A percentile compares a stretch with the other conserved stretches of the same genome.
Conservation (phyloP, 2,329 filamentous ascomycete genomes). For the Aspergillus flavus region DNA sequence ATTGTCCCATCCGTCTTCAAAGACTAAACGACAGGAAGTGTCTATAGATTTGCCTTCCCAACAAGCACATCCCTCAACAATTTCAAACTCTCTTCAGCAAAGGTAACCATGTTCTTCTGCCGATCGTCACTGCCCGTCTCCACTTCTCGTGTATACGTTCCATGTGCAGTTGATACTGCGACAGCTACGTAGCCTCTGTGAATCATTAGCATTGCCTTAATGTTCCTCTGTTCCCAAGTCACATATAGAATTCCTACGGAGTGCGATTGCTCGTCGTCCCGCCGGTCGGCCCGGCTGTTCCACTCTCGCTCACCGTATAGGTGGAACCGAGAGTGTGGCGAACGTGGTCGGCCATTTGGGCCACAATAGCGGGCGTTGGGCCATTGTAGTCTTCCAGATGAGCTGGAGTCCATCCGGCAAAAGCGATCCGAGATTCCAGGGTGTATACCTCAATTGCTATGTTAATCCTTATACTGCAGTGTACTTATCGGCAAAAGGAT, state of each 20-base stretch:
- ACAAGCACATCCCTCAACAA: conserved; percentile 60
- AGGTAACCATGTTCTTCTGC: conserved; percentile 64
- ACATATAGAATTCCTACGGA: conserved; percentile 44
- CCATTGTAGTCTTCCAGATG: conserved; percentile 58
- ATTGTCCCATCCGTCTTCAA: neutral
- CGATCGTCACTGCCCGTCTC: conserved; percentile 59
- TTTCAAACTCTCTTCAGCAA: conserved; percentile 60
- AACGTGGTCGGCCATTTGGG: conserved; percentile 58
- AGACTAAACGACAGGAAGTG: neutral
- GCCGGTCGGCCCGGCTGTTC: conserved; percentile 66
- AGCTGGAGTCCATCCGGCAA: conserved; percentile 62
- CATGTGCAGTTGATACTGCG: conserved; percentile 59
- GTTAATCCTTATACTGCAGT: neutral
- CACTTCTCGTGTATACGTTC: conserved; percentile 56
- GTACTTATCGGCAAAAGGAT: too few species aligned
- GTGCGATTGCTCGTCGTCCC: conserved; percentile 59
- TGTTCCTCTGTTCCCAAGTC: neutral
- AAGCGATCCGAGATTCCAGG: conserved; percentile 59
- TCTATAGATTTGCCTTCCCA: conserved; percentile 16
- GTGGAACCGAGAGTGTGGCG: conserved; percentile 58
- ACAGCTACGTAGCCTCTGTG: conserved; percentile 63
- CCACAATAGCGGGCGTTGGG: conserved; percentile 61
- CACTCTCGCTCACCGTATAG: conserved; percentile 62
- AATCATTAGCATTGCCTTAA: conserved; percentile 3
- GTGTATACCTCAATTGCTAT: conserved; percentile 55